phyloP scores from a whole-genome alignment of 257 asterid species.

The Solanum rostratum region DNA sequence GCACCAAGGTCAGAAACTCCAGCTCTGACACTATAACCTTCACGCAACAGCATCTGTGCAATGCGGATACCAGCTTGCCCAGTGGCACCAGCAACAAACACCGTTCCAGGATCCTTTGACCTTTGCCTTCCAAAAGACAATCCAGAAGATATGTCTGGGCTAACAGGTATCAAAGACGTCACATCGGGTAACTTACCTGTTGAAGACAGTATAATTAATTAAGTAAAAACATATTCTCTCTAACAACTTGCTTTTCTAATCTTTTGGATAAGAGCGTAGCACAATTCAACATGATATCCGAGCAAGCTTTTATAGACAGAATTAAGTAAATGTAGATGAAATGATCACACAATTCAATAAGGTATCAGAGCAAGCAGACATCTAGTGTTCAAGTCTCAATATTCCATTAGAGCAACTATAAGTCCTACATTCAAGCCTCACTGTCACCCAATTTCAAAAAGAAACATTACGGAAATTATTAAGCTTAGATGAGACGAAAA shows the following conservation, averaged over 20 bases:
- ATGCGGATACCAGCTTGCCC: conserved; percentile 86
- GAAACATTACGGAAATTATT: no score
- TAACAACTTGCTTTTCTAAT: not conserved
- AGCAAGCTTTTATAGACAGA: not conserved
- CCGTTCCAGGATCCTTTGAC: conserved; percentile 79
- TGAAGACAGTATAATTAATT: not conserved
- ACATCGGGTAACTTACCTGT: conserved; percentile 36
- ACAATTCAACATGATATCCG: not conserved
- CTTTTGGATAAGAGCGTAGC: not conserved
- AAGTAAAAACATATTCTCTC: not conserved
- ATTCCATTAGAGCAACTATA: no score
- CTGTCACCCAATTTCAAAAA: no score
- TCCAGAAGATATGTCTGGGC: conserved; percentile 38
- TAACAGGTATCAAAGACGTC: conserved; percentile 48
- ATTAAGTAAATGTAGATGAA: not conserved
- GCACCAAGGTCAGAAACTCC: conserved; percentile 80
- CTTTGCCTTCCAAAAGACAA: conserved; percentile 39
- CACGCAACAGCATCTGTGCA: conserved; percentile 66
- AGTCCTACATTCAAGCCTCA: no score
- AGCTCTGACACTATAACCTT: conserved; percentile 89
- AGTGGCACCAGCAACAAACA: conserved; percentile 84
- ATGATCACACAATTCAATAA: not conserved
- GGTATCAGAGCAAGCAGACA: not conserved
- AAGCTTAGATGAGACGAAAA: no score
- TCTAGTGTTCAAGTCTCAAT: not conserved